Evolutionary conservation across 768 basidiomycete species (phyloP).

Genomic region (Agrocybe chaxingu): DNA sequence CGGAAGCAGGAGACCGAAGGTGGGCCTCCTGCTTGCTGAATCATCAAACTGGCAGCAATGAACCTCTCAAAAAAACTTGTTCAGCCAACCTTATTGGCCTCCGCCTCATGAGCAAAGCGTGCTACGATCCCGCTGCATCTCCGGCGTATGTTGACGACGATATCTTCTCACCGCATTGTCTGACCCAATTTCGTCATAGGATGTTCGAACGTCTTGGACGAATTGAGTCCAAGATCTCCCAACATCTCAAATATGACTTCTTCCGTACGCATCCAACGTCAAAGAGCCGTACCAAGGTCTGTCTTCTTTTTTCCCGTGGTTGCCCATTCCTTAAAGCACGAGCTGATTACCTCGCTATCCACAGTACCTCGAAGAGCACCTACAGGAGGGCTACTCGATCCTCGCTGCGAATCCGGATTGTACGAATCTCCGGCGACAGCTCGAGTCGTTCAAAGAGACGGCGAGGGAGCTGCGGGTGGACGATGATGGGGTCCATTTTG

Average conservation of each 20-base stretch:
- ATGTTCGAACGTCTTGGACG: slow-evolving; percentile 69
- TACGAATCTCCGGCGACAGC: slow-evolving; percentile 33
- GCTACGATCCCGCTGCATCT: slow-evolving; percentile 79
- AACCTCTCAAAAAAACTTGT: neutral
- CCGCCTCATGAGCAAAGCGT: slow-evolving; percentile 75
- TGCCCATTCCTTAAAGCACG: neutral
- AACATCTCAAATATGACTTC: slow-evolving; percentile 45
- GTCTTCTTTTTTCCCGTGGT: slow-evolving; percentile 11
- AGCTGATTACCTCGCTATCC: neutral
- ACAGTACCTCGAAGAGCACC: slow-evolving; percentile 48
- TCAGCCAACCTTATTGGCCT: slow-evolving; percentile 89
- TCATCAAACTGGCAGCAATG: neutral
- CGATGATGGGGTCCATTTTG: too few relatives aligned
- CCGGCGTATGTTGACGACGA: slow-evolving; percentile 49
- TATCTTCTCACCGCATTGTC: neutral
- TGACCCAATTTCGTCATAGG: slow-evolving; percentile 28
- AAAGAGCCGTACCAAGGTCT: slow-evolving; percentile 66
- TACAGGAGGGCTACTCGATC: slow-evolving; percentile 57
- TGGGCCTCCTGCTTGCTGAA: slow-evolving; percentile 15
- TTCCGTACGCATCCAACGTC: slow-evolving; percentile 81
- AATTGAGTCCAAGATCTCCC: slow-evolving; percentile 42
- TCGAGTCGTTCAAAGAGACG: slow-evolving; percentile 28
- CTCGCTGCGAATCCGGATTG: slow-evolving; percentile 58
- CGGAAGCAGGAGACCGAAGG: slow-evolving; percentile 82
- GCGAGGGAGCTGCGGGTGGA: neutral